Evolutionary conservation across 2,329 filamentous ascomycete species (phyloP), one percentile per base, ranked within the genome.

Genomic region (Trichoderma sp.): DNA sequence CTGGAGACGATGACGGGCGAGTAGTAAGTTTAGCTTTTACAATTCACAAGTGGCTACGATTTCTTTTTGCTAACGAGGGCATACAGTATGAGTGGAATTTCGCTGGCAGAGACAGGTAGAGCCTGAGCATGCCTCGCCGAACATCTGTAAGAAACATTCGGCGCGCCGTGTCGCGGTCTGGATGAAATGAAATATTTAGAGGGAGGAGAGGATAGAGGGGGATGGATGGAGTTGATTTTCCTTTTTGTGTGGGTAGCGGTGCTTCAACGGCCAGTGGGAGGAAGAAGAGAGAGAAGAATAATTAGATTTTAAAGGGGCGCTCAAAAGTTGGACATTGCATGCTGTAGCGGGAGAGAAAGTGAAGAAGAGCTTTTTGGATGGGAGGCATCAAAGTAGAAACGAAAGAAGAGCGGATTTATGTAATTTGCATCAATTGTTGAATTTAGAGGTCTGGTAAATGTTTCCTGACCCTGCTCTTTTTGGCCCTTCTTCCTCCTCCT

Each of bases 1-100:
- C 95, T 0, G 96, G 95, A 3, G 96, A 98, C 83, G 96, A 98
- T 74, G 92, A 94, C 74, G 96, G 96, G 34, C 88, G 91, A 85
- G 95, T 99, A 82, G 93, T 96, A 74, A 80, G 82, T 80, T 47
- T 5, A 2, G 3, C 8, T 24, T 36, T 32, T 14, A 8, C 3
- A 4, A 4, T 71, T 28, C 14, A 30, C 11, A 43, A 6, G 3
- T 32, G 4, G 28, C 15, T 43, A 6, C 3, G 12, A 14, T 1
- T 18, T 15, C 3, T 8, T 43, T 43, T 43, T 43, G 65, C 73
- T 76, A 69, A 77, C 70, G 47, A 18, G 8, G 3, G 6, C 12
- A 11, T n/a, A 26, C 64, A 90, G 89, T 90, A 88, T 76, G 88
- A 91, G 79, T 91, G 89, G 89, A 89, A 86, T 74, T 81, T 90